phyloP scores from a whole-genome alignment of 2,329 filamentous ascomycete species.

The Aureobasidium sp. region DNA sequence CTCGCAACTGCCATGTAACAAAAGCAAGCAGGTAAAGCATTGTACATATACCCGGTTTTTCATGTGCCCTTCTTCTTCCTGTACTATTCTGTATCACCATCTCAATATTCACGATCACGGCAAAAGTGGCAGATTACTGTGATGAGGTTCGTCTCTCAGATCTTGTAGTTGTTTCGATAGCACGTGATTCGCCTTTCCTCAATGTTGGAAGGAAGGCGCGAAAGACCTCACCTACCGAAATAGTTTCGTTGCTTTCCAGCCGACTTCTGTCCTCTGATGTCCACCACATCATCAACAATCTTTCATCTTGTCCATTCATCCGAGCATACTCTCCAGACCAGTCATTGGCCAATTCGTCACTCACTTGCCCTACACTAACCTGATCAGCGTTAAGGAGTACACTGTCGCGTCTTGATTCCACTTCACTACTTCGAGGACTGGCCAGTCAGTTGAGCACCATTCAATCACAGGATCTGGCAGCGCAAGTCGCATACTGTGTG shows the following conservation, averaged over 20 bases:
- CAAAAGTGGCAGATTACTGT: neutral
- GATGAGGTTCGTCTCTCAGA: neutral
- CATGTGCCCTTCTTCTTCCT: neutral
- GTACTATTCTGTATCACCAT: constrained; percentile 1
- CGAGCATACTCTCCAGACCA: neutral
- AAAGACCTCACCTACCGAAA: neutral
- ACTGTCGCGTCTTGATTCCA: neutral
- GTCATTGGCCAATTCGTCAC: neutral
- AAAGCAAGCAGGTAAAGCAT: constrained; percentile 4
- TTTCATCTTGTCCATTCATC: neutral
- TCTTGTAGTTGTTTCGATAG: neutral
- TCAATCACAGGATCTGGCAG: neutral
- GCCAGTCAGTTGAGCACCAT: neutral
- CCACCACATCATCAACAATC: neutral
- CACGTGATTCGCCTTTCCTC: neutral
- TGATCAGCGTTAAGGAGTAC: neutral
- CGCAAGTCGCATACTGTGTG: neutral
- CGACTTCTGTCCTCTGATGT: neutral
- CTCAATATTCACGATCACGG: neutral
- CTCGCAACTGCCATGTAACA: constrained; percentile 18
- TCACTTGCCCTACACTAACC: neutral
- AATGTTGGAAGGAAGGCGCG: neutral
- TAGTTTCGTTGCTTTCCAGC: neutral
- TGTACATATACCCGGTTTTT: constrained; percentile 14
- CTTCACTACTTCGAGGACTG: neutral